These are phyloP conservation scores for Atkinsonella texensis DNA, from an alignment of 2,329 filamentous ascomycete species.

Conservation along the genomic window DNA sequence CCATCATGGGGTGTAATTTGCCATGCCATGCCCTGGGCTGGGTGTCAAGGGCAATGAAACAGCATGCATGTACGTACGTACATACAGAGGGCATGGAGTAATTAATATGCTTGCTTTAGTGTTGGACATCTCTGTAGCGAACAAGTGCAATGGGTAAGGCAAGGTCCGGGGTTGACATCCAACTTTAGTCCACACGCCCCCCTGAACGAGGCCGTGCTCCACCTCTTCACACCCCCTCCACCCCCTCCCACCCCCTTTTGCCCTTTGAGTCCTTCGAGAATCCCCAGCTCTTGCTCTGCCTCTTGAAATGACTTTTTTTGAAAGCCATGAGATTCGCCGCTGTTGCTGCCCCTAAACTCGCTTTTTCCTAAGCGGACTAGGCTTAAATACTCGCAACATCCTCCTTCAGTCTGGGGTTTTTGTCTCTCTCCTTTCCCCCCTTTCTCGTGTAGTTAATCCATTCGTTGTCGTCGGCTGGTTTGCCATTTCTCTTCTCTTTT, in stretches of 20 bases:
- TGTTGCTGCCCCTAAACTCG: neutral
- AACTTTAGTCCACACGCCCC: neutral
- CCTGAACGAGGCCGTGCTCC: neutral
- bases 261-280: too few species aligned
- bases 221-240: neutral
- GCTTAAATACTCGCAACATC: slow-evolving; percentile 7
- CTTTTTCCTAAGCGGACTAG: neutral
- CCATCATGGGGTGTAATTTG: too few species aligned
- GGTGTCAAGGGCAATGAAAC: too few species aligned
- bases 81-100: too few species aligned
- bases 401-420: neutral
- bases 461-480: slow-evolving; percentile 3
- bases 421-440: neutral
- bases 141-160: too few species aligned
- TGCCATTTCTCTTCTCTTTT: neutral
- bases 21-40: too few species aligned
- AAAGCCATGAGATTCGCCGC: neutral
- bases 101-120: too few species aligned
- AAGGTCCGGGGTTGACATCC: slow-evolving; percentile 4
- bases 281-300: neutral
- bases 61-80: too few species aligned
- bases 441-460: neutral
- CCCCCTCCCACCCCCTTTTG: neutral
- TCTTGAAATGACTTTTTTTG: neutral
- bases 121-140: too few species aligned